These are phyloP conservation scores for Cladosporium phlei DNA, from an alignment of 2,329 filamentous ascomycete genomes.

Conservation along the genomic window DNA sequence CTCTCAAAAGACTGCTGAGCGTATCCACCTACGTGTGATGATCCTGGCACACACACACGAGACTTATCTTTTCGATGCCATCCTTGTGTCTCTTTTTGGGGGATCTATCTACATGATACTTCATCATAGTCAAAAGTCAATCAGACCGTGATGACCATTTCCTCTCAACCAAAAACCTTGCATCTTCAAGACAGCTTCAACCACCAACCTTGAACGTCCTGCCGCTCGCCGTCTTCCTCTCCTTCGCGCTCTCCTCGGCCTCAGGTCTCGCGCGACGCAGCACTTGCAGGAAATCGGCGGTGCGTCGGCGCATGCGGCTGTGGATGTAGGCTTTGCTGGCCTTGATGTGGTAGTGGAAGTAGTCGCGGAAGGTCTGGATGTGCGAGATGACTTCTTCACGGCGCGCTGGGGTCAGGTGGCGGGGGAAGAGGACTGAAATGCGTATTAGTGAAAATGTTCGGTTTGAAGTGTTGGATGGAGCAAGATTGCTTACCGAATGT, in stretches of 20 bases:
- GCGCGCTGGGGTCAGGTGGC: constrained; percentile 74
- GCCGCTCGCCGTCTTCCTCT: constrained; percentile 95
- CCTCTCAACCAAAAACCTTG: too few relatives aligned
- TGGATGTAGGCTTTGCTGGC: constrained; percentile 99
- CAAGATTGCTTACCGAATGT: constrained; percentile 72
- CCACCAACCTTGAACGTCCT: constrained; percentile 74
- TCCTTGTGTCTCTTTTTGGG: too few relatives aligned
- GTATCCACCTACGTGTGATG: too few relatives aligned
- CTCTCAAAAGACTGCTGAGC: too few relatives aligned
- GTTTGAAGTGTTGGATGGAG: neutral
- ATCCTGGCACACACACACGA: too few relatives aligned
- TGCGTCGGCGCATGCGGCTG: constrained; percentile 94
- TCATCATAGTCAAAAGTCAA: too few relatives aligned
- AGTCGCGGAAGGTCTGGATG: constrained; percentile 99
- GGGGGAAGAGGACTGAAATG: constrained; percentile 77
- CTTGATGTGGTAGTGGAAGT: constrained; percentile 99
- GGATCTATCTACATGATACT: too few relatives aligned
- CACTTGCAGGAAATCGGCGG: constrained; percentile 98
- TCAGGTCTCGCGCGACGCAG: constrained; percentile 91
- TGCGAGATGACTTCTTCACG: constrained; percentile 96
- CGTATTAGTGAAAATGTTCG: neutral
- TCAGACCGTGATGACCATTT: too few relatives aligned
- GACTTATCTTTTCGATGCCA: too few relatives aligned
- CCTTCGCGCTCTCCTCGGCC: constrained; percentile 74
- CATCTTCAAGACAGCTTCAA: too few relatives aligned